Evolutionary conservation across 2,329 filamentous ascomycete genomes (phyloP).

Genomic region (Paraconiothyrium sp.): DNA sequence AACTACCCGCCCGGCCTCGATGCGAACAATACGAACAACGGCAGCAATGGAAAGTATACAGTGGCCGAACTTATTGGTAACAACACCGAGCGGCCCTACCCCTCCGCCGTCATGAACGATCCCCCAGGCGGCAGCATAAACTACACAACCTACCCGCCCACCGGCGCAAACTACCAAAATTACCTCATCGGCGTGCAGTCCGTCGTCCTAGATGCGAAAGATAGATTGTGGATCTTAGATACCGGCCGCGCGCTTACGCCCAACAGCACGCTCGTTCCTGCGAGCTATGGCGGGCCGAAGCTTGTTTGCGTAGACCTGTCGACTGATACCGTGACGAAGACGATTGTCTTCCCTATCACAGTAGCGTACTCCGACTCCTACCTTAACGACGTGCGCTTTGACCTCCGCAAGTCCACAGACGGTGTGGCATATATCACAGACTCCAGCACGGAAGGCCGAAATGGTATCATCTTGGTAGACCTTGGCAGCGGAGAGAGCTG

Average conservation of each 20-base stretch:
- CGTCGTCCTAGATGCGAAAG: conserved; percentile 60
- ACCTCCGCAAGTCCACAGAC: conserved; percentile 56
- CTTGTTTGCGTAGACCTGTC: conserved; percentile 59
- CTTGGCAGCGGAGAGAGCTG: conserved; percentile 59
- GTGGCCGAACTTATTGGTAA: conserved; percentile 59
- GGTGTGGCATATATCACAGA: conserved; percentile 66
- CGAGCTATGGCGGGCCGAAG: conserved; percentile 61
- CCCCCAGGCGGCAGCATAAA: conserved; percentile 63
- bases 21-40: conserved; percentile 56
- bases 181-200: conserved; percentile 63
- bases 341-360: conserved; percentile 60
- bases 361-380: conserved; percentile 61
- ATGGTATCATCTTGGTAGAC: conserved; percentile 61
- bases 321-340: conserved; percentile 59
- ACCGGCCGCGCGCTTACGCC: conserved; percentile 58
- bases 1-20: conserved; percentile 63
- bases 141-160: conserved; percentile 57
- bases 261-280: conserved; percentile 56
- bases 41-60: conserved; percentile 56
- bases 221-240: conserved; percentile 64
- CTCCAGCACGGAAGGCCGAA: conserved; percentile 59
- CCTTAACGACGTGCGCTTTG: conserved; percentile 64
- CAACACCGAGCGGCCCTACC: conserved; percentile 58
- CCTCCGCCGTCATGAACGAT: conserved; percentile 52
- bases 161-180: conserved; percentile 58